A percentile compares a stretch with the other conserved stretches of the same genome.
phyloP scores from a whole-genome alignment of 2,329 filamentous ascomycete genomes.

The Aspergillus carbonarius region DNA sequence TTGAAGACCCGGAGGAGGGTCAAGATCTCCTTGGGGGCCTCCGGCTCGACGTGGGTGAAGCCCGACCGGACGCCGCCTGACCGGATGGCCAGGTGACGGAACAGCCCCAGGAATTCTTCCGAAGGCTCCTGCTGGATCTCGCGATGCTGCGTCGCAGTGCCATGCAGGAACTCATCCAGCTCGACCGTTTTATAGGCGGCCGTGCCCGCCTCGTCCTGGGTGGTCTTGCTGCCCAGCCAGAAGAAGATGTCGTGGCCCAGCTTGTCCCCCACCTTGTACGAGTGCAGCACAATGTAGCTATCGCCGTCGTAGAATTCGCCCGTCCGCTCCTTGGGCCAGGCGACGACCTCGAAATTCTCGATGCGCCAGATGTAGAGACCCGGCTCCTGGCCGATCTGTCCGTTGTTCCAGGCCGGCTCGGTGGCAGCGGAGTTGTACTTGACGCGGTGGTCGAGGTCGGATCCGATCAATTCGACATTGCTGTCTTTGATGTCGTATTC shows the following conservation, averaged over 20 bases:
- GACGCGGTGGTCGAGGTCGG: constrained; percentile 64
- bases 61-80: constrained; percentile 62
- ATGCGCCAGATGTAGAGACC: constrained; percentile 66
- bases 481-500: constrained; percentile 68
- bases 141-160: constrained; percentile 63
- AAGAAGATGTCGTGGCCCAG: constrained; percentile 67
- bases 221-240: constrained; percentile 65
- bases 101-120: constrained; percentile 60
- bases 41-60: constrained; percentile 61
- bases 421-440: constrained; percentile 65
- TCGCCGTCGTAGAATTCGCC: constrained; percentile 67
- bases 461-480: constrained; percentile 66
- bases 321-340: constrained; percentile 57
- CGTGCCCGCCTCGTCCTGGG: constrained; percentile 67
- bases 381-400: constrained; percentile 51
- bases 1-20: constrained; percentile 65
- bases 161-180: constrained; percentile 65
- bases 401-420: constrained; percentile 67
- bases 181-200: constrained; percentile 71
- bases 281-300: constrained; percentile 65
- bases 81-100: constrained; percentile 60
- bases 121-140: constrained; percentile 62
- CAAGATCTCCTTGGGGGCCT: constrained; percentile 45
- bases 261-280: constrained; percentile 49
- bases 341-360: constrained; percentile 64